Conservation (phyloP, 495 filamentous ascomycete genomes). For the Haplographium delicatum region DNA sequence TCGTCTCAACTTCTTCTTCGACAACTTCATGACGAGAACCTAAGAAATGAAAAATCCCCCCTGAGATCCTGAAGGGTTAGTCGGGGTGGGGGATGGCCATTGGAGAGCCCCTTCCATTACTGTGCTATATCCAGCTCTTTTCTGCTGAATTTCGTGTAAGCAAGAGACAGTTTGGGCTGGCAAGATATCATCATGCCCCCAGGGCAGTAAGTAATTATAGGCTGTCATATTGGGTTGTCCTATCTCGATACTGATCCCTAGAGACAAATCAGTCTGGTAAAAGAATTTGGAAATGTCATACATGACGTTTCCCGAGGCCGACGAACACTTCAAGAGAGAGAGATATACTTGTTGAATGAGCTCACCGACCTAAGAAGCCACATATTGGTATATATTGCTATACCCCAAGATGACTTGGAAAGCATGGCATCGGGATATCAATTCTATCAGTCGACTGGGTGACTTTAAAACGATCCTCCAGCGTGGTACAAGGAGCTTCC, state of each 20-base stretch:
- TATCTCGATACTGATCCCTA: constrained; percentile 40
- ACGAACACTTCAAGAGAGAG: neutral
- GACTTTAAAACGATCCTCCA: constrained; percentile 43
- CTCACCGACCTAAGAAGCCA: constrained; percentile 43
- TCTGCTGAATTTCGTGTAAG: constrained; percentile 54
- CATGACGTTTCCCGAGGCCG: neutral
- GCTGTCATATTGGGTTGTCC: constrained; percentile 58
- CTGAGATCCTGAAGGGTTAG: too few species aligned
- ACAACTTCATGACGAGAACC: too few species aligned
- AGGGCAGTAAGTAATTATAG: constrained; percentile 51
- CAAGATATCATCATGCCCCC: constrained; percentile 56
- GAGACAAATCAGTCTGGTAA: neutral
- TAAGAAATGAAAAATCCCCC: too few species aligned
- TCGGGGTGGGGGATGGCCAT: too few species aligned
- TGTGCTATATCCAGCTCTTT: too few species aligned
- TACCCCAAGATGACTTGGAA: constrained; percentile 31
- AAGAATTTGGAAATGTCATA: neutral
- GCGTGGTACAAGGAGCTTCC: constrained; percentile 38
- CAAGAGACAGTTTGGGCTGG: constrained; percentile 51
- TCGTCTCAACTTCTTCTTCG: constrained; percentile 3
- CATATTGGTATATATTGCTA: too few species aligned
- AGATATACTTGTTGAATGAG: constrained; percentile 53
- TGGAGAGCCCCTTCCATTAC: too few species aligned
- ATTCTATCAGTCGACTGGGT: constrained; percentile 43
- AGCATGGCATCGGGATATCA: constrained; percentile 32